These are phyloP conservation scores for Skeletonema costatum DNA, from an alignment of 108 stramenopile genomes.

Conservation along the genomic window DNA sequence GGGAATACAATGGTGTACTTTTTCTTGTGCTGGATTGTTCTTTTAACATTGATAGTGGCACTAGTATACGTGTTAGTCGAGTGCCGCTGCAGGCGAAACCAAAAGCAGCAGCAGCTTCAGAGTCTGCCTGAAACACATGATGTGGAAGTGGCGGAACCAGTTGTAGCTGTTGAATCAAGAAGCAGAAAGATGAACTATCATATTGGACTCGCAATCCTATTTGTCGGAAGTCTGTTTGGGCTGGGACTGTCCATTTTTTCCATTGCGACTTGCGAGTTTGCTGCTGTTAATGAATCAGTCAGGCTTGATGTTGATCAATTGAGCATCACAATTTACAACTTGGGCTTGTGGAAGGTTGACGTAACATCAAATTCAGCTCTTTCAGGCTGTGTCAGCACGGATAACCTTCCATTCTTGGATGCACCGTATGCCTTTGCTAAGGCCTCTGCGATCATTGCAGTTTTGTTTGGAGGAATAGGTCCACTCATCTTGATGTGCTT, in stretches of 20 bases:
- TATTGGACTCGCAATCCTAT: background rate
- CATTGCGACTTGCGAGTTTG: background rate
- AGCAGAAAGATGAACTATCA: background rate
- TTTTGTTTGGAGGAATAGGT: background rate
- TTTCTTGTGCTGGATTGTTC: background rate
- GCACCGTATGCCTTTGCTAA: background rate
- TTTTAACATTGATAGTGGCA: background rate
- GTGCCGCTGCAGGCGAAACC: background rate
- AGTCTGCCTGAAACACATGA: background rate
- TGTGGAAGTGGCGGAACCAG: background rate
- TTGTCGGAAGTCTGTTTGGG: too few species aligned
- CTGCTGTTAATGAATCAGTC: too few species aligned
- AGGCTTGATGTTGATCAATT: too few species aligned
- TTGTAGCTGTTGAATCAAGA: background rate
- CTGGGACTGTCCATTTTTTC: background rate
- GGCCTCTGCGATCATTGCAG: background rate
- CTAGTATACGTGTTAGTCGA: background rate
- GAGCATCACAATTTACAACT: too few species aligned
- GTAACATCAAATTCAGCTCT: background rate
- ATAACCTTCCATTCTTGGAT: background rate
- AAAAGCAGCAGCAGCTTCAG: background rate
- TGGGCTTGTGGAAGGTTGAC: too few species aligned
- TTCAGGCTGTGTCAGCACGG: background rate
- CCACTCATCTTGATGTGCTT: background rate
- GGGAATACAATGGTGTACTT: too few species aligned